A percentile compares a stretch with the other conserved stretches of the same genome.
These are phyloP conservation scores for Eutypella sp. DNA, from an alignment of 2,329 filamentous ascomycete species.

Conservation along the genomic window DNA sequence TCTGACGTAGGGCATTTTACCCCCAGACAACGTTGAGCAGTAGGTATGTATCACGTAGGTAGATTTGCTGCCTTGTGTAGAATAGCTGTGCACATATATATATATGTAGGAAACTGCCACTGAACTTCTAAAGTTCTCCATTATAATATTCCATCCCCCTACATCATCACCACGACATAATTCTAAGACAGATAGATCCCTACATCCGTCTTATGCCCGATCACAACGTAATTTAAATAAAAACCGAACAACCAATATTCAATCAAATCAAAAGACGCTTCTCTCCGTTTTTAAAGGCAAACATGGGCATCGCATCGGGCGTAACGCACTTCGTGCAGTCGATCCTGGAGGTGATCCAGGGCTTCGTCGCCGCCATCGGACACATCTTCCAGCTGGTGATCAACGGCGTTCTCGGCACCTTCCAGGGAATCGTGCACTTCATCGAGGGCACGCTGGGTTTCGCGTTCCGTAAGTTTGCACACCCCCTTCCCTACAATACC, in stretches of 20 bases:
- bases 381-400: conserved; percentile 19
- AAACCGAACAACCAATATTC: not conserved
- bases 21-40: not conserved
- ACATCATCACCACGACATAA: not conserved
- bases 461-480: conserved; percentile 22
- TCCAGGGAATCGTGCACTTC: conserved; percentile 19
- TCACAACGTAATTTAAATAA: not conserved
- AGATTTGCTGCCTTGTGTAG: not conserved
- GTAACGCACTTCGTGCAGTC: conserved; percentile 23
- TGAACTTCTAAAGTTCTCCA: not conserved
- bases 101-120: not conserved
- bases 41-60: not conserved
- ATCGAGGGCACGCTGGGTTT: conserved; percentile 28
- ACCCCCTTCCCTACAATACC: not conserved
- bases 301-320: conserved; percentile 27
- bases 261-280: conserved; percentile 2
- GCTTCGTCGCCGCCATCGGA: conserved; percentile 15
- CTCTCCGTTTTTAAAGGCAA: no score
- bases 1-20: not conserved
- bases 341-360: conserved; percentile 18
- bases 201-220: no score
- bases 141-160: not conserved
- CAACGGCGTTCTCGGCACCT: conserved; percentile 16
- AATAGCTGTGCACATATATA: not conserved
- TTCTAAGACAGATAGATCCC: no score